Evolutionary conservation across 176 grass and related monocot genomes (phyloP).

Genomic region (Bonia amplexicaulis): DNA sequence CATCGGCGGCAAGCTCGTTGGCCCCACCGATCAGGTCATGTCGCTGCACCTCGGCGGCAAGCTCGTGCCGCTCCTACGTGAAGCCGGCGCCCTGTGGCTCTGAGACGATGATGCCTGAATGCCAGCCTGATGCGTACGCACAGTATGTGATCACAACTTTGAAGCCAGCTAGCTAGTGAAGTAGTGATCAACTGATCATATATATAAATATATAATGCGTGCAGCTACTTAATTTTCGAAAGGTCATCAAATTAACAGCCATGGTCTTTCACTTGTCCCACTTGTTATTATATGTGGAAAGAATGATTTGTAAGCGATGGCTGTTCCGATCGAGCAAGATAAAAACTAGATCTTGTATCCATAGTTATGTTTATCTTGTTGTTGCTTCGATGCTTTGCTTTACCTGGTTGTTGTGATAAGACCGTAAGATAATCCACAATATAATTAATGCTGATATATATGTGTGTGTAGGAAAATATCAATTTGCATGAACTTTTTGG

Average conservation of each 20-base stretch:
- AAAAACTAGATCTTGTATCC: not conserved
- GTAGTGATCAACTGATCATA: not conserved
- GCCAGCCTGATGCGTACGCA: not conserved
- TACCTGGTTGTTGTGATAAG: not conserved
- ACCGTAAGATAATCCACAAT: not conserved
- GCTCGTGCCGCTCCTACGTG: conserved; percentile 59
- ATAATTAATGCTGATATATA: not conserved
- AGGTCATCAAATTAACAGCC: not conserved
- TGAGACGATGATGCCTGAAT: not conserved
- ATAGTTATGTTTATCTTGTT: not conserved
- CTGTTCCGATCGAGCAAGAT: not conserved
- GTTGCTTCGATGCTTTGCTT: not conserved
- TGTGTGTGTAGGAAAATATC: not conserved
- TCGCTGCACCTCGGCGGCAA: conserved; percentile 52
- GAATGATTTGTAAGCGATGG: not conserved
- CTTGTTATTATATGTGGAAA: not conserved
- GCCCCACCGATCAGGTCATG: conserved; percentile 61
- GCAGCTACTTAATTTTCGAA: not conserved
- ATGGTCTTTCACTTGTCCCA: not conserved
- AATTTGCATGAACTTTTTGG: not conserved
- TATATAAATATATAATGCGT: not conserved
- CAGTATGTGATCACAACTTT: not conserved
- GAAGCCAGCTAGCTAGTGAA: not conserved
- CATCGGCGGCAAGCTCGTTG: conserved; percentile 61
- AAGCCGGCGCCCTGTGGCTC: conserved; percentile 68